Evolutionary conservation across 2,329 filamentous ascomycete genomes (phyloP).

Genomic region (Fulvia fulva): DNA sequence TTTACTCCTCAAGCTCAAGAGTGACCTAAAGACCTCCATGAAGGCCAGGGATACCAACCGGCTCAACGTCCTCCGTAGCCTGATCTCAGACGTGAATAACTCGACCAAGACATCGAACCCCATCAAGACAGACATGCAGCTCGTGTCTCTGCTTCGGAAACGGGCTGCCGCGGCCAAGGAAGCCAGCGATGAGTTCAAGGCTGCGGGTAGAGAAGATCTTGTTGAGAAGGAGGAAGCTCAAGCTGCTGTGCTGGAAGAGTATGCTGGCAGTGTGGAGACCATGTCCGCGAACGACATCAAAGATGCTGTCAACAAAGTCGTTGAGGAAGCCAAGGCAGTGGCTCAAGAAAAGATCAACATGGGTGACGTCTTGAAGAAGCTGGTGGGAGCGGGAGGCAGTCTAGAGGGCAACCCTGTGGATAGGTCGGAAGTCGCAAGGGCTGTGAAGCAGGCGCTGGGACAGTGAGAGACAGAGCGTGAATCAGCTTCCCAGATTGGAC

Average conservation of each 20-base stretch:
- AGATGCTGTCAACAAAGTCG: conserved; percentile 48
- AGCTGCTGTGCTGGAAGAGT: conserved; percentile 61
- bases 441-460: conserved; percentile 50
- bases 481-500: no score
- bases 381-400: conserved; percentile 49
- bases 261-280: conserved; percentile 56
- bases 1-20: conserved; percentile 43
- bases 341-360: conserved; percentile 49
- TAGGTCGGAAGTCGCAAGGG: conserved; percentile 55
- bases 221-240: conserved; percentile 67
- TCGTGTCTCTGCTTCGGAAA: conserved; percentile 65
- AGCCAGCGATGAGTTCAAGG: conserved; percentile 60
- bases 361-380: conserved; percentile 61
- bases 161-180: conserved; percentile 56
- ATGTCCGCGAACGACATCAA: conserved; percentile 58
- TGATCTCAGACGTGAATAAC: conserved; percentile 69
- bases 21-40: conserved; percentile 47
- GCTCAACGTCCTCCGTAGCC: conserved; percentile 63
- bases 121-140: conserved; percentile 65
- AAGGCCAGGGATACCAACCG: conserved; percentile 52
- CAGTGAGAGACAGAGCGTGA: no score
- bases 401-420: conserved; percentile 64
- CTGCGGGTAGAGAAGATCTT: conserved; percentile 63
- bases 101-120: conserved; percentile 68
- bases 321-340: conserved; percentile 47